Percentiles rank a stretch among this genome's conserved stretches.
Evolutionary conservation across 305 asterid genomes (phyloP).

Genomic region (Nicotiana rustica): DNA sequence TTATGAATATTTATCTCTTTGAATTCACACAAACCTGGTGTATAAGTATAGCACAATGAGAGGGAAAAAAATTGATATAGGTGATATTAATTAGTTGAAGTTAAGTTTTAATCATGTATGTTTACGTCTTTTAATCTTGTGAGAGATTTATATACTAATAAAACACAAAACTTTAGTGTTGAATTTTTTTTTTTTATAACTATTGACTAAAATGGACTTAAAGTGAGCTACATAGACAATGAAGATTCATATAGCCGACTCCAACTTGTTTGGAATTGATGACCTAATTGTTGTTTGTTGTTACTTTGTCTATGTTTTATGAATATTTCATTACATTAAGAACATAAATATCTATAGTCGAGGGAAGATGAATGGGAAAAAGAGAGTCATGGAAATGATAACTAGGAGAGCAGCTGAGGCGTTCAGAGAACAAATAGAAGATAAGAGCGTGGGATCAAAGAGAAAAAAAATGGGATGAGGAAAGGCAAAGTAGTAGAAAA

Average conservation of each 20-base stretch:
- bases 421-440: too few relatives aligned
- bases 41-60: not conserved
- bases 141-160: not conserved
- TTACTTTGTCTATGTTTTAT: not conserved
- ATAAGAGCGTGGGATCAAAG: too few relatives aligned
- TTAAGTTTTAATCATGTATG: not conserved
- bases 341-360: not conserved
- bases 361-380: too few relatives aligned
- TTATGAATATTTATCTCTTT: not conserved
- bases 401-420: too few relatives aligned
- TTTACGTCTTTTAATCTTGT: not conserved
- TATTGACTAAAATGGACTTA: not conserved
- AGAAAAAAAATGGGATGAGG: too few relatives aligned
- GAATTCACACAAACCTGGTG: not conserved
- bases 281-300: not conserved
- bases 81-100: not conserved
- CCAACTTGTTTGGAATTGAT: not conserved
- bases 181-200: too few relatives aligned
- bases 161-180: not conserved
- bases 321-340: not conserved
- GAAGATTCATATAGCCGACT: fast-evolving
- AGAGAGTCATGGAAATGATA: too few relatives aligned
- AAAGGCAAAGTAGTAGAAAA: too few relatives aligned
- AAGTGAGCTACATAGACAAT: not conserved
- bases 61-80: not conserved